These are phyloP conservation scores for Cystofilobasidium capitatum DNA, from an alignment of 768 basidiomycete genomes.

Conservation along the genomic window DNA sequence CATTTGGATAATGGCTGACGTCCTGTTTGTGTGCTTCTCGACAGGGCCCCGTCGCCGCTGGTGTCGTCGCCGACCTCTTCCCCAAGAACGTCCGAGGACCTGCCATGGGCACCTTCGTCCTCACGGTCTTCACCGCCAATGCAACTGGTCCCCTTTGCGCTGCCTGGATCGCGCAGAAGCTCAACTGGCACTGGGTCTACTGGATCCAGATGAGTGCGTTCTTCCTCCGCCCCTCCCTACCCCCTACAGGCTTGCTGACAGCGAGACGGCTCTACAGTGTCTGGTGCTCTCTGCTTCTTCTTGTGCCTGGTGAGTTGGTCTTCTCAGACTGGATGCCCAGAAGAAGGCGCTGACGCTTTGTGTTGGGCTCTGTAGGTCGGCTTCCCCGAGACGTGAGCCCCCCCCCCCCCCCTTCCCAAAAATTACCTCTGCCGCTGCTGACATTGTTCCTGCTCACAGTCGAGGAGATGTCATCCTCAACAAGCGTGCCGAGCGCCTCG, in stretches of 20 bases:
- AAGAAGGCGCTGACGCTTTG: too few species aligned
- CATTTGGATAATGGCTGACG: slow-evolving; percentile 22
- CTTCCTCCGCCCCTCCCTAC: neutral
- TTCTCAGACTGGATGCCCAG: too few species aligned
- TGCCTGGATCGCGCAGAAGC: slow-evolving; percentile 29
- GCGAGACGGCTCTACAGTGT: neutral
- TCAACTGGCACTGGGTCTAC: slow-evolving; percentile 32
- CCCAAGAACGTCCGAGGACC: slow-evolving; percentile 26
- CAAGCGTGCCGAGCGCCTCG: slow-evolving; percentile 30
- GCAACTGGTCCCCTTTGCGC: slow-evolving; percentile 29
- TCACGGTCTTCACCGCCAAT: slow-evolving; percentile 26
- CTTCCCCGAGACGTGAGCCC: slow-evolving; percentile 31
- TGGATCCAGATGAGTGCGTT: slow-evolving; percentile 30
- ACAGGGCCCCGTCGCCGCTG: slow-evolving; percentile 35
- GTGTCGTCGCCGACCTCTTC: slow-evolving; percentile 36
- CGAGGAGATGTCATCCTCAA: slow-evolving; percentile 35
- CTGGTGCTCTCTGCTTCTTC: slow-evolving; percentile 27
- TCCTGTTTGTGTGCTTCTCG: slow-evolving; percentile 20
- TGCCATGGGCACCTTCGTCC: slow-evolving; percentile 35
- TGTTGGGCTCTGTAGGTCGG: slow-evolving; percentile 27
- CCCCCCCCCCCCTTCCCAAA: slow-evolving; percentile 24
- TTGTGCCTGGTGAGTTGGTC: slow-evolving; percentile 17
- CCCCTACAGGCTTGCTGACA: neutral
- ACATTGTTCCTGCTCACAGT: slow-evolving; percentile 1
- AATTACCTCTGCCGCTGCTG: neutral